Conservation (phyloP, 768 basidiomycete genomes). For the Leccinum boreale region DNA sequence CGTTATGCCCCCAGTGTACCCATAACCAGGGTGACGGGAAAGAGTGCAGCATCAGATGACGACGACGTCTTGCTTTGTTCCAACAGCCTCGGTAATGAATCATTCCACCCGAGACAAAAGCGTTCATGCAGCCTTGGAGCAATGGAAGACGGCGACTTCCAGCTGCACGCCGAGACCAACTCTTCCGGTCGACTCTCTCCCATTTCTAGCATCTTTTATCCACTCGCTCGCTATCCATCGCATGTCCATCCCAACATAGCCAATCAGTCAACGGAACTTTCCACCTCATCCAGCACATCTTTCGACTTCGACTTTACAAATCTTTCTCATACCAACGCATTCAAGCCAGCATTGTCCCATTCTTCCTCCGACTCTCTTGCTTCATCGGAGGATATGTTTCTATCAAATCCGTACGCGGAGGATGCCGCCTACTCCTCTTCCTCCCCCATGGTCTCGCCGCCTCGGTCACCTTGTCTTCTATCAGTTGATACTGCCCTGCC, state of each 20-base stretch:
- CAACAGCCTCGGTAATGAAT: conserved; percentile 22
- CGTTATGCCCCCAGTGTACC: conserved; percentile 29
- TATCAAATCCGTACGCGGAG: conserved; percentile 3
- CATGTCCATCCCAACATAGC: conserved; percentile 10
- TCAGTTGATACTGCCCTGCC: conserved; percentile 3
- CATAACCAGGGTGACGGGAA: conserved; percentile 12
- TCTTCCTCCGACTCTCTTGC: conserved; percentile 19
- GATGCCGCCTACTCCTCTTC: conserved; percentile 5
- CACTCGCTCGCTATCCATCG: conserved; percentile 11
- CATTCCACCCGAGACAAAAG: conserved; percentile 31
- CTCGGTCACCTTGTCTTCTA: conserved; percentile 13
- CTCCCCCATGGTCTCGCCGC: conserved; percentile 9
- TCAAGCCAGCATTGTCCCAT: conserved; percentile 14
- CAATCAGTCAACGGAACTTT: conserved; percentile 13
- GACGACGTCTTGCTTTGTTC: conserved; percentile 57
- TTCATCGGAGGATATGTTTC: conserved; percentile 7
- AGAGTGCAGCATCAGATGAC: conserved; percentile 29
- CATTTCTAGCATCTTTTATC: conserved; percentile 19
- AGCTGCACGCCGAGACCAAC: conserved; percentile 9
- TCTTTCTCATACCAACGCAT: conserved; percentile 27
- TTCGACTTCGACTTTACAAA: conserved; percentile 28
- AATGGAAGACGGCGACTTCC: conserved; percentile 37
- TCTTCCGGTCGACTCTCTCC: conserved; percentile 23
- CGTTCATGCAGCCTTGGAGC: conserved; percentile 44
- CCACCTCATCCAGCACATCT: conserved; percentile 24